A percentile compares a stretch with the other conserved stretches of the same genome.
Conservation (phyloP, 75 land plant species). For the Adiantum capillusveneris region DNA sequence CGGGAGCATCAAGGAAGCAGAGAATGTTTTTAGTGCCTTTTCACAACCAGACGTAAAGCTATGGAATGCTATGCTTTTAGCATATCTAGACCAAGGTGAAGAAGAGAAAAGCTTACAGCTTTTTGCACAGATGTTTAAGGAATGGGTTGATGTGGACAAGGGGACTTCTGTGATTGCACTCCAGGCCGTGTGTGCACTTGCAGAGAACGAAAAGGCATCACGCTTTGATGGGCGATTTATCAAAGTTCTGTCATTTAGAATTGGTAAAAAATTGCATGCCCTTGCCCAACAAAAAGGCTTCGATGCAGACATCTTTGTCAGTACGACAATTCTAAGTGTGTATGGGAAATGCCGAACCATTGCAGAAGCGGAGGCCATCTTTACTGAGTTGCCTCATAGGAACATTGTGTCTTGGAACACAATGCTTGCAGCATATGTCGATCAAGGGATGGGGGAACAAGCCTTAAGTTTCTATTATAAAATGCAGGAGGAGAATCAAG, state of each 20-base stretch:
- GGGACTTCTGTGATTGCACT: slow-evolving; percentile 2
- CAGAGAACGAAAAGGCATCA: no score
- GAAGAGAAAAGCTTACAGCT: slow-evolving; percentile 7
- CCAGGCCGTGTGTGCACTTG: slow-evolving; percentile 5
- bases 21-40: slow-evolving; percentile 2
- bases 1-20: slow-evolving; percentile 9
- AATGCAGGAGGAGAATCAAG: slow-evolving; percentile 19
- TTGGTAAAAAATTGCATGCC: no score
- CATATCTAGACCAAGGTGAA: neutral
- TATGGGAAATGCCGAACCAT: slow-evolving; percentile 23
- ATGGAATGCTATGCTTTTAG: slow-evolving; percentile 23
- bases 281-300: neutral
- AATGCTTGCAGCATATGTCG: slow-evolving; percentile 23
- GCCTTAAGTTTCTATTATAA: slow-evolving; percentile 20
- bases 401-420: slow-evolving; percentile 22
- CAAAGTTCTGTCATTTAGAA: neutral
- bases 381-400: slow-evolving; percentile 4
- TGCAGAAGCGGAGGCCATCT: slow-evolving; percentile 10
- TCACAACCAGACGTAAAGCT: neutral
- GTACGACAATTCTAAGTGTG: slow-evolving; percentile 21
- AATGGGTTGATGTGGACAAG: neutral
- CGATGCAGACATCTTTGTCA: slow-evolving; percentile 3
- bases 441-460: slow-evolving; percentile 28
- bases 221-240: no score
- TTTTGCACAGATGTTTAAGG: neutral